Evolutionary conservation across 2,329 filamentous ascomycete species (phyloP), one percentile per base, ranked within the genome.

Genomic region (Plectosphaerella plurivora): DNA sequence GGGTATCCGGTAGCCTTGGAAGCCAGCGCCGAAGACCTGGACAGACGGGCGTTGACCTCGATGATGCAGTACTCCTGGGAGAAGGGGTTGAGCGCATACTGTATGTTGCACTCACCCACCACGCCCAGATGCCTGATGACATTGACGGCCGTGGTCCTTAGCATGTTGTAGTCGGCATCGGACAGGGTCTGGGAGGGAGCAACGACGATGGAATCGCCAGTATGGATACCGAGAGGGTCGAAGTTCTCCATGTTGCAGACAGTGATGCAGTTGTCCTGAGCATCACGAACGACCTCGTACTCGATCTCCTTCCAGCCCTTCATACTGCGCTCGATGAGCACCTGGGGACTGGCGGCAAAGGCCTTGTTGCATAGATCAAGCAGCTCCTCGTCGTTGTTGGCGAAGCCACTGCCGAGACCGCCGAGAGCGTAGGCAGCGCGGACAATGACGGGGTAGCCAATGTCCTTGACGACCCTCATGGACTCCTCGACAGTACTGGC

Each of bases 181-280:
- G 91, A 96, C 18, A 99, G 78, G 0, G 94, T 99, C 72, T 97
- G 94, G 4, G 93, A 97, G 41, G 94, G 94, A 9, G 94, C 94
- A 46, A 99, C 94, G 50, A 99, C 94, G 60, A 99, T 97, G 12
- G 93, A 97, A 68, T 99, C 94, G 69, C 94, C 94, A 3, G 94
- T 99, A 67, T 97, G 94, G 57, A 97, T 97, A 63, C 94, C 94
- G 2, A 99, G 85, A 51, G 94, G 94, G 69, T 99, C 94, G 65
- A 99, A 99, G 75, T 99, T 99, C 76, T 99, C 94, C 94, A 99
- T 97, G 77, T 99, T 99, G 72, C 94, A 99, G 56, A 99, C 94
- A 7, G 94, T 99, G 68, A 99, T 97, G 69, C 94, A 99, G 80
- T 97, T 97, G 75, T 99, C 92, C 62, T 91, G 86, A 53, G 86